Base-by-base conservation (phyloP, 2,329 filamentous ascomycete genomes). In the Neopestalotiopsis sp. region DNA sequence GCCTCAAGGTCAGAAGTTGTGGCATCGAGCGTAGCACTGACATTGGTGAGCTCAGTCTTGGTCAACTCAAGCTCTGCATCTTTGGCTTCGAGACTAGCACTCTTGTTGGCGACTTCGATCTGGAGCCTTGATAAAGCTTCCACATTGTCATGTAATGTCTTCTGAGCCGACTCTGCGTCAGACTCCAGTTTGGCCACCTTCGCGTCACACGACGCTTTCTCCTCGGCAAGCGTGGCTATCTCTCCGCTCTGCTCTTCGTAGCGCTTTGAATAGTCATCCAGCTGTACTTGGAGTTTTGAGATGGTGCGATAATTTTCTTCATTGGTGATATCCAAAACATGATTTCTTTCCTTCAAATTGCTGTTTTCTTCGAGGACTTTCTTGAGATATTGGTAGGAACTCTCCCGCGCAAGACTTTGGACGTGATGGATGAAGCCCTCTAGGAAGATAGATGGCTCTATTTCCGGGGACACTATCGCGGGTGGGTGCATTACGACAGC, bases 301-400 rank as follows among this genome's bases (percentile, higher is more conserved):
- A 66, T 52, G 9, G 67, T 40, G 38, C 61, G 59, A 42, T 56
- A 28, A 9, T 69, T 69, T 30, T 69, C 63, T 6, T 69, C 67
- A 20, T 69, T 69, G 3, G 67, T 69, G 57, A 69, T 69, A 57
- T 61, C 62, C 28, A 69, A 63, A 2, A 66, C 62, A 57, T 66
- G 58, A 34, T 69, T 69, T 3, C 67, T 63, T 10, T 66, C 63
- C 2, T 66, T 61, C 10, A 69, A 40, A 13, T 56, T 42, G 28
- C 30, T 58, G 20, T 69, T 69, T n/a, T 69, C 67, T 6, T 69
- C 67, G 14, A 69, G 67, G n/a, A 69, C 56, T 2, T 59, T 63
- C 14, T 66, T 69, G 38, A 69, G 42, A 42, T 66, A 69, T 42
- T 66, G 63, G 38, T 61, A 69, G 14, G 67, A 62, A 40, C 14